Evolutionary conservation across 306 rosid genomes (phyloP).

Genomic region (Albizia julibrissin): DNA sequence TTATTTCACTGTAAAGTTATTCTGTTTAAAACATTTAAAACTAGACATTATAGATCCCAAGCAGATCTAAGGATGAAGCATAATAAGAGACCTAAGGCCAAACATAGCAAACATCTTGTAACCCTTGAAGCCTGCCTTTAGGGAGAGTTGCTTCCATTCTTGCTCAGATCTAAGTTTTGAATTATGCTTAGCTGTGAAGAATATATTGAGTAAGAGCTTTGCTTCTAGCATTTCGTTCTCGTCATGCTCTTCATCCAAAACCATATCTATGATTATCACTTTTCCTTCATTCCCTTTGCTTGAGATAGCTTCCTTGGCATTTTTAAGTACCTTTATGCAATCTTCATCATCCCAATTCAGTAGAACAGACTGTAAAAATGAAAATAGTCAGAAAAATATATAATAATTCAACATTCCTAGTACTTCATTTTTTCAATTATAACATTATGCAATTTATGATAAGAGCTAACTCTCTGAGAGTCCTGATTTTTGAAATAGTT

Average conservation of each 20-base stretch:
- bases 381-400: not conserved
- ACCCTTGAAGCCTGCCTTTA: not conserved
- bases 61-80: no score
- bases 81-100: not conserved
- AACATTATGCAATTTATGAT: no score
- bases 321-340: not conserved
- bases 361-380: not conserved
- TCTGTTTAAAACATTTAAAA: no score
- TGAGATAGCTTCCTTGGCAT: not conserved
- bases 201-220: not conserved
- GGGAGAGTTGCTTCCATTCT: not conserved
- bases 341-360: not conserved
- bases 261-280: not conserved
- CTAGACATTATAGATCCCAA: no score
- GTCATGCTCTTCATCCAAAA: not conserved
- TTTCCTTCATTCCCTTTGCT: not conserved
- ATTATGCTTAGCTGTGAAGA: not conserved
- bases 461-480: no score
- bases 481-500: no score
- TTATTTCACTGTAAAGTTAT: no score
- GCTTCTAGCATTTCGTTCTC: not conserved
- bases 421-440: not conserved
- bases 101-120: not conserved
- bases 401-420: not conserved
- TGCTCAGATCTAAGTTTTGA: not conserved